Base-by-base conservation (phyloP, 1,284 basidiomycete genomes). In the Fomitiporia mediterranea region DNA sequence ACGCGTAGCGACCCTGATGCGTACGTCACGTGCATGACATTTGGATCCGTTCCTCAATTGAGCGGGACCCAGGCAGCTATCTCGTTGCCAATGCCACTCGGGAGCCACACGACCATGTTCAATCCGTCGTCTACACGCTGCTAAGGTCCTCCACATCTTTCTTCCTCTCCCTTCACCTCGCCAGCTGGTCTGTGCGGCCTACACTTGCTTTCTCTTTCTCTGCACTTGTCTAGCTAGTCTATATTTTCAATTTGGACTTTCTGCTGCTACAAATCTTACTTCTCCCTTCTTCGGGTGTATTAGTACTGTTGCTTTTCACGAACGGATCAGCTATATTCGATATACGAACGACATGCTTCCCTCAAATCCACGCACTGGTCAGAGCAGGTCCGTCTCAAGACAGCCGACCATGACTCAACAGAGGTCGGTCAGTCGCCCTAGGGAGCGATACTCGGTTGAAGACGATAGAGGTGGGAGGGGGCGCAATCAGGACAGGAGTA, bases 161-260 rank as follows among this genome's bases (percentile, higher is more conserved):
- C 48, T 56, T 60, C 61, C 64, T 60, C 63, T 61, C 27, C 57
- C 35, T 49, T 57, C 49, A 47, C 32, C 39, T 58, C 35, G 55
- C 49, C 64, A 66, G 64, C 66, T 66, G 68, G 66, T 58, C 64
- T 65, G 63, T 50, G 43, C 61, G 44, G 35, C 47, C 50, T 56
- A 48, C 43, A 52, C 5, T 42, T 27, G 28, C 4, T 23, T 52
- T 52, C 39, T 25, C 15, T 32, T 28, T 46, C 43, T 46, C 21
- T 46, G 19, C 21, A 39, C 13, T 34, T 13, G 32, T 42, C 40
- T 42, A 50, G n/a, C 32, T 39, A 37, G 28, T 50, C 32, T 50
- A 13, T 23, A 50, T 37, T 37, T 23, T 35, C 11, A 11, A 49
- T 25, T 54, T 50, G 35, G 49, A 38, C 42, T 44, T 48, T 53